phyloP scores from a whole-genome alignment of 129 eudicot genomes.

The Gnaphalium uliginosum region DNA sequence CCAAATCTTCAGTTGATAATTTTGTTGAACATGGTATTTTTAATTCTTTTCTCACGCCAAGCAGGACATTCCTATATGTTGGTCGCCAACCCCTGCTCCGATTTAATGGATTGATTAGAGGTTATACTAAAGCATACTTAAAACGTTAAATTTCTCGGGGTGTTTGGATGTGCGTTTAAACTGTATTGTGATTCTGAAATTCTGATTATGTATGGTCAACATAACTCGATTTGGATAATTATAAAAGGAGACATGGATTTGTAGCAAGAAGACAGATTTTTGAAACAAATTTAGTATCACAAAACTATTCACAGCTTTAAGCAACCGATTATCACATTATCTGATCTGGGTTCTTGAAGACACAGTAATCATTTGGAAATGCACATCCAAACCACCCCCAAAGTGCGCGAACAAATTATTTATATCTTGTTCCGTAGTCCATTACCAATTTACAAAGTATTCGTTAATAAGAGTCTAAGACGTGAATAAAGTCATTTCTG shows the following conservation, averaged over 20 bases:
- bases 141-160: not conserved
- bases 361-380: not conserved
- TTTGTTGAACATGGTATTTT: conserved; percentile 75
- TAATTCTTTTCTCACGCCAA: conserved; percentile 70
- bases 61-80: conserved; percentile 87
- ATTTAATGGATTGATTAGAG: conserved; percentile 19
- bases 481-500: not conserved
- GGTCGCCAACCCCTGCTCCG: conserved; percentile 92
- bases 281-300: not conserved
- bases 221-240: not conserved
- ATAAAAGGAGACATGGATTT: not conserved
- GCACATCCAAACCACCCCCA: conserved; percentile 20
- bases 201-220: not conserved
- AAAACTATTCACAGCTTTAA: conserved; percentile 8
- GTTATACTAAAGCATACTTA: not conserved
- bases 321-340: not conserved
- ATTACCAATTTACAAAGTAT: not conserved
- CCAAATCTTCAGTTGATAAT: conserved; percentile 83
- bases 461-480: not conserved
- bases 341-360: not conserved
- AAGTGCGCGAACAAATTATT: not conserved
- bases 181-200: conserved; percentile 3
- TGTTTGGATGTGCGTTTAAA: conserved; percentile 15
- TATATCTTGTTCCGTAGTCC: conserved; percentile 14
- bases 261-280: not conserved